Conservation (phyloP, 2,329 filamentous ascomycete species). For the Xylariaceae sp. region DNA sequence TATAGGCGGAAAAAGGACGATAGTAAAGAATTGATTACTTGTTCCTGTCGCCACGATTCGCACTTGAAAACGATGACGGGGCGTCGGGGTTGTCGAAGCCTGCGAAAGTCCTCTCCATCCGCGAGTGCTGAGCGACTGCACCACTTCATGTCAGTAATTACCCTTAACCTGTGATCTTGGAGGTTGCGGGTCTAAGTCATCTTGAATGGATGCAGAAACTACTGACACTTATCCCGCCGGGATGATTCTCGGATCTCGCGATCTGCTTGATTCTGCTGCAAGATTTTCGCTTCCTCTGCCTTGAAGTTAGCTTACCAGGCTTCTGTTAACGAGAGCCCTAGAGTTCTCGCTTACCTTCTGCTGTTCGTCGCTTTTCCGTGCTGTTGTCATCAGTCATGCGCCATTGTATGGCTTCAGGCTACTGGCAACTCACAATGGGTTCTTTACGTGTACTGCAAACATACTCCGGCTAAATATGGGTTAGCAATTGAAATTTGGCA, state of each 20-base stretch:
- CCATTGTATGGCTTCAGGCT: slow-evolving; percentile 58
- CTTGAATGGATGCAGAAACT: neutral
- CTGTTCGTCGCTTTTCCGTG: slow-evolving; percentile 70
- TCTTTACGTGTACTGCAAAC: slow-evolving; percentile 83
- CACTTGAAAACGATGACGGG: slow-evolving; percentile 38
- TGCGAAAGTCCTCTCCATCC: slow-evolving; percentile 59
- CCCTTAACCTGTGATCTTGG: neutral
- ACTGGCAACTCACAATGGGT: slow-evolving; percentile 62
- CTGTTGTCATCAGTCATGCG: neutral
- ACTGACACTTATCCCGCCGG: slow-evolving; percentile 59
- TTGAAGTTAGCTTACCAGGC: slow-evolving; percentile 3
- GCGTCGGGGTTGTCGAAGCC: slow-evolving; percentile 43
- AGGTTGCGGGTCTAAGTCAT: neutral
- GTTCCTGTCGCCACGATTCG: slow-evolving; percentile 63
- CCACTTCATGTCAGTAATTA: neutral
- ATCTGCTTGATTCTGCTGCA: slow-evolving; percentile 61
- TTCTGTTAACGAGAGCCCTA: neutral
- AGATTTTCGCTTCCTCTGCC: slow-evolving; percentile 43
- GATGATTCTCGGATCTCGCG: slow-evolving; percentile 70
- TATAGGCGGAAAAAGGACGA: too few relatives aligned
- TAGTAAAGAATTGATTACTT: too few relatives aligned
- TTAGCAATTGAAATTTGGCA: slow-evolving; percentile 53
- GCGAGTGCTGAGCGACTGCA: slow-evolving; percentile 51
- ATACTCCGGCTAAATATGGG: slow-evolving; percentile 78
- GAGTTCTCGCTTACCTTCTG: slow-evolving; percentile 46